Percentiles rank a stretch among this genome's conserved stretches.
These are phyloP conservation scores for Geotrichum reessii DNA, from an alignment of 1,139 yeast species.

Conservation along the genomic window DNA sequence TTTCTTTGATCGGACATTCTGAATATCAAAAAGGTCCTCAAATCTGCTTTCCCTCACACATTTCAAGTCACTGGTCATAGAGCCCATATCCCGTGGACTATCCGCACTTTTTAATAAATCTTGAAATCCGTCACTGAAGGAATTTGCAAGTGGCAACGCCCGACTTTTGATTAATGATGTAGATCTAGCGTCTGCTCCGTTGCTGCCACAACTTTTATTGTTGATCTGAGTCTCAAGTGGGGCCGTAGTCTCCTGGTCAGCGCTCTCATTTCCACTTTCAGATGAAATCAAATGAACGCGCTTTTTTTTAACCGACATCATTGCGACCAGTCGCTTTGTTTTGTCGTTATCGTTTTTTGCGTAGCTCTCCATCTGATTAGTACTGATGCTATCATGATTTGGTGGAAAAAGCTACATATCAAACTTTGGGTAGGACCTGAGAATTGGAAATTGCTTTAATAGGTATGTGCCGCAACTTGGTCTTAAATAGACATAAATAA, in stretches of 20 bases:
- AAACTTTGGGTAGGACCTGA: neutral
- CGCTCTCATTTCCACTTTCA: neutral
- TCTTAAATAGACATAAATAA: no score
- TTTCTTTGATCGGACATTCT: neutral
- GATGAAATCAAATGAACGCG: neutral
- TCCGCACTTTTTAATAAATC: neutral
- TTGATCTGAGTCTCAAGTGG: neutral
- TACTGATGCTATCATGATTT: neutral
- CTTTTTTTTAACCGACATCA: neutral
- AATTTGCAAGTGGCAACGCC: neutral
- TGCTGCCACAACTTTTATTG: neutral
- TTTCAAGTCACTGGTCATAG: neutral
- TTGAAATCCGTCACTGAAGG: slow-evolving; percentile 4
- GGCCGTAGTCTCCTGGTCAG: neutral
- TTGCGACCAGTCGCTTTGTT: neutral
- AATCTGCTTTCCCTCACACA: neutral
- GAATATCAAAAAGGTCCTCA: neutral
- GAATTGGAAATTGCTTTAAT: neutral
- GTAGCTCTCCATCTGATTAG: neutral
- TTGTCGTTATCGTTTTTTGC: neutral
- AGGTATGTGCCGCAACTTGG: neutral
- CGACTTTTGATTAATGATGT: neutral
- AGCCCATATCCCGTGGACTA: neutral
- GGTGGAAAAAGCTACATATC: neutral
- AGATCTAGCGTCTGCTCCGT: neutral